Evolutionary conservation across 2,329 filamentous ascomycete species (phyloP).

Genomic region (Emmonsiellopsis sp.): DNA sequence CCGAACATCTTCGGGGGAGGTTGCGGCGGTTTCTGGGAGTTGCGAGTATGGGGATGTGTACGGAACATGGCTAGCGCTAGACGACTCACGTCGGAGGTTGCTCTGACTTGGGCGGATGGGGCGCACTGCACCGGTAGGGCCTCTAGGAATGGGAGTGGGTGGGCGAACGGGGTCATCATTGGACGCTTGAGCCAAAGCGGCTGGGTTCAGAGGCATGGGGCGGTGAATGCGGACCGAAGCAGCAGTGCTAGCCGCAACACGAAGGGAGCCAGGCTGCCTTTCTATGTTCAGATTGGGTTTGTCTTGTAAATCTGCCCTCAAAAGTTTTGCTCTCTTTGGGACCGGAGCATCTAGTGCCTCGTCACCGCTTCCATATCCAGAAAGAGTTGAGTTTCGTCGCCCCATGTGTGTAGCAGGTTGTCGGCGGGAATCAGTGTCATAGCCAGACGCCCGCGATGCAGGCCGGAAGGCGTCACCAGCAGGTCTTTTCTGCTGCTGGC

Average conservation of each 20-base stretch:
- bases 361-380: constrained; percentile 64
- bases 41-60: constrained; percentile 28
- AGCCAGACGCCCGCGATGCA: constrained; percentile 51
- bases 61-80: constrained; percentile 38
- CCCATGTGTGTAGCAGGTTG: constrained; percentile 14
- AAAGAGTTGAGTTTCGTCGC: constrained; percentile 32
- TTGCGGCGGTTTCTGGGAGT: constrained; percentile 37
- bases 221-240: constrained; percentile 79
- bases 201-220: constrained; percentile 49
- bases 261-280: constrained; percentile 65
- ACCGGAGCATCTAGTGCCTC: constrained; percentile 52
- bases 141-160: constrained; percentile 35
- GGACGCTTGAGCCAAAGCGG: constrained; percentile 19
- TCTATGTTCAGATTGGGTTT: constrained; percentile 59
- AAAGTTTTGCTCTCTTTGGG: constrained; percentile 74
- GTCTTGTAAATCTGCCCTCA: constrained; percentile 62
- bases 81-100: constrained; percentile 53
- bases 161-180: constrained; percentile 38
- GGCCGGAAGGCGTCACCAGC: constrained; percentile 46
- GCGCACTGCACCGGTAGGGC: constrained; percentile 20
- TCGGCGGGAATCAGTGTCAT: constrained; percentile 24
- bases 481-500: constrained; percentile 18
- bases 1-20: constrained; percentile 42
- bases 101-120: constrained; percentile 35
- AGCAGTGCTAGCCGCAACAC: constrained; percentile 84